Conservation (phyloP, 2,329 filamentous ascomycete species). For the Curvularia hawaiiensis region DNA sequence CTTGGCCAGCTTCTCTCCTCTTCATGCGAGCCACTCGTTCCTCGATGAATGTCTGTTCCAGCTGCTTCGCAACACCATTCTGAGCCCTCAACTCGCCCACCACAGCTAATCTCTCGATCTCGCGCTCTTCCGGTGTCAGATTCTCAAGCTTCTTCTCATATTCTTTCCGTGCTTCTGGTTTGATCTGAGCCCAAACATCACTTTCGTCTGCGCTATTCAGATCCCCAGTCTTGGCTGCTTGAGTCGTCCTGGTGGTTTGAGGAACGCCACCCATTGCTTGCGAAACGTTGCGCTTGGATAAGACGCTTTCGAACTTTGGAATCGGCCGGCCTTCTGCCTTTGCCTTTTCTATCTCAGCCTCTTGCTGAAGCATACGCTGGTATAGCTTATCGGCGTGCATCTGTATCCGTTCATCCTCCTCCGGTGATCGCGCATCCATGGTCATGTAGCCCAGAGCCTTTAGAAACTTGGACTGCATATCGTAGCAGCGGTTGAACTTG, state of each 20-base stretch:
- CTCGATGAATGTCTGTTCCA: slow-evolving; percentile 42
- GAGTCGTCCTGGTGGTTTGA: slow-evolving; percentile 11
- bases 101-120: slow-evolving; percentile 43
- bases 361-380: slow-evolving; percentile 83
- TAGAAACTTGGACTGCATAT: slow-evolving; percentile 87
- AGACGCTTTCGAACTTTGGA: slow-evolving; percentile 64
- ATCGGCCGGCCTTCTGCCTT: slow-evolving; percentile 60
- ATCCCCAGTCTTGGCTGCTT: slow-evolving; percentile 8
- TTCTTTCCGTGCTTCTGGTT: slow-evolving; percentile 33
- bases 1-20: slow-evolving; percentile 42
- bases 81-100: slow-evolving; percentile 43
- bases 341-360: slow-evolving; percentile 73
- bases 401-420: slow-evolving; percentile 83
- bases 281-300: slow-evolving; percentile 49
- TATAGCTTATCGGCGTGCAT: slow-evolving; percentile 94
- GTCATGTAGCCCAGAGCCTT: slow-evolving; percentile 88
- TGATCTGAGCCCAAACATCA: slow-evolving; percentile 41
- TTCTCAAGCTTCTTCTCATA: slow-evolving; percentile 43
- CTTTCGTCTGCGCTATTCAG: slow-evolving; percentile 16
- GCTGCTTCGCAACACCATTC: slow-evolving; percentile 37
- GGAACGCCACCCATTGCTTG: slow-evolving; percentile 31
- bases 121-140: slow-evolving; percentile 37
- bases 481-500: slow-evolving; percentile 85
- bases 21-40: slow-evolving; percentile 45
- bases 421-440: slow-evolving; percentile 65